A percentile compares a stretch with the other conserved stretches of the same genome.
phyloP scores from a whole-genome alignment of 2,329 filamentous ascomycete genomes.

The Xylaria sp. region DNA sequence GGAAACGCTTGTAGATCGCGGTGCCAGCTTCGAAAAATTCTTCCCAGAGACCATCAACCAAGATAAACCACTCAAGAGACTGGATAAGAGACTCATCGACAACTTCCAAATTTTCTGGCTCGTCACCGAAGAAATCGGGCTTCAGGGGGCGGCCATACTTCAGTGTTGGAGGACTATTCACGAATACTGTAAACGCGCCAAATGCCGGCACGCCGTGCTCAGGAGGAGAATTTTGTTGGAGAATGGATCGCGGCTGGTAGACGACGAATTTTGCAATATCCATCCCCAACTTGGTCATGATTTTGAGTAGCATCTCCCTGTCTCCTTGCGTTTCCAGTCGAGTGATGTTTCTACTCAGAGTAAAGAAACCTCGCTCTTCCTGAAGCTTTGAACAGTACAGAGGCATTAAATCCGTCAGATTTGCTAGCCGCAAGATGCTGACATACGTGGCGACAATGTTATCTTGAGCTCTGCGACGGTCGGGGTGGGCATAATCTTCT shows the following conservation, averaged over 20 bases:
- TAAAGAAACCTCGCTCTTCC: slow-evolving; percentile 71
- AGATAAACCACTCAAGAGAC: slow-evolving; percentile 85
- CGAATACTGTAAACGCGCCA: slow-evolving; percentile 63
- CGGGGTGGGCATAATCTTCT: slow-evolving; percentile 52
- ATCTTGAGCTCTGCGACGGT: slow-evolving; percentile 67
- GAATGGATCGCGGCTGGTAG: slow-evolving; percentile 69
- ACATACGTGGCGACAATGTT: slow-evolving; percentile 86
- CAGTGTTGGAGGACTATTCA: slow-evolving; percentile 62
- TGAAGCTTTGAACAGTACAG: slow-evolving; percentile 86
- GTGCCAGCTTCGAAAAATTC: slow-evolving; percentile 76
- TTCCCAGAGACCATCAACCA: slow-evolving; percentile 77
- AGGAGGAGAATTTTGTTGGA: slow-evolving; percentile 58
- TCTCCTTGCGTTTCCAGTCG: slow-evolving; percentile 74
- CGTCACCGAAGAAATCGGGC: slow-evolving; percentile 75
- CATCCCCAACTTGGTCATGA: slow-evolving; percentile 80
- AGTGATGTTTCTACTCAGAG: slow-evolving; percentile 80
- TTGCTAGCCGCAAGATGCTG: slow-evolving; percentile 77
- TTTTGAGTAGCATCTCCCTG: slow-evolving; percentile 74
- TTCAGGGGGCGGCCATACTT: slow-evolving; percentile 73
- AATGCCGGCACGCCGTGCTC: slow-evolving; percentile 55
- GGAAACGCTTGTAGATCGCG: slow-evolving; percentile 83
- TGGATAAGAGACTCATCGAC: slow-evolving; percentile 79
- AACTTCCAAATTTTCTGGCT: slow-evolving; percentile 63
- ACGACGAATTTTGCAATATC: slow-evolving; percentile 79
- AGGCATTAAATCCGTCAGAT: slow-evolving; percentile 82